Evolutionary conservation across 805 yeast genomes (phyloP), one percentile per base, ranked within the genome.

Genomic region (Candida pseudofarinosa): DNA sequence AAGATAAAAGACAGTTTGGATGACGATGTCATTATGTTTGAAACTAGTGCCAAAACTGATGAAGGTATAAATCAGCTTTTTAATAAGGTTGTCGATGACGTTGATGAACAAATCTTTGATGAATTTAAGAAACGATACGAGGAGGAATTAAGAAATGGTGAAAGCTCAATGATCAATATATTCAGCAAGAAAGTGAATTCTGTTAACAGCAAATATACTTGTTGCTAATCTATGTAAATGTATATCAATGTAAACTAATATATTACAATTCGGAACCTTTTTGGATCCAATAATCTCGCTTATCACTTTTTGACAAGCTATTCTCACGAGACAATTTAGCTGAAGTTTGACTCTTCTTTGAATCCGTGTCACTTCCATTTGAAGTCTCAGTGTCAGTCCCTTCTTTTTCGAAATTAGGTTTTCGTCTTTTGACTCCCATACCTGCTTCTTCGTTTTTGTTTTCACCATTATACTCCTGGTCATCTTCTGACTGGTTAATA

Each of bases 31-130:
- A 14, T 28, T 37, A n/a, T 55, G 3, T 65, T 64, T 40, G 45
- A 69, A 45, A 81, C 88, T 1, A 81, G 90, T 47, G 90, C 96
- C 2, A 85, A 83, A 59, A 68, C 77, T 2, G 90, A 90, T 7
- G 69, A 70, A 34, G 86, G 86, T 20, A 76, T 88, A 1, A 52
- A 51, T 0, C 62, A 55, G 15, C 43, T 69, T 13, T 71, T 71
- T 44, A 62, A 63, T 37, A 44, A 51, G 6, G 56, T 70, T 3
- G 55, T 65, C 8, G 59, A 55, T 6, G 59, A 48, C 1, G 56
- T 68, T 4, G 67, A 60, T 14, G 62, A 58, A 67, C 45, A 41
- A 13, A 54, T 59, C 40, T 66, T 68, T 39, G 57, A 48, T 14
- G 50, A 55, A 13, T 54, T 47, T 38, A 33, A 47, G 32, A 45